Percentiles rank a stretch among this genome's conserved stretches.
Conservation (phyloP, 2,329 filamentous ascomycete species). For the Hypoxylon sp. region DNA sequence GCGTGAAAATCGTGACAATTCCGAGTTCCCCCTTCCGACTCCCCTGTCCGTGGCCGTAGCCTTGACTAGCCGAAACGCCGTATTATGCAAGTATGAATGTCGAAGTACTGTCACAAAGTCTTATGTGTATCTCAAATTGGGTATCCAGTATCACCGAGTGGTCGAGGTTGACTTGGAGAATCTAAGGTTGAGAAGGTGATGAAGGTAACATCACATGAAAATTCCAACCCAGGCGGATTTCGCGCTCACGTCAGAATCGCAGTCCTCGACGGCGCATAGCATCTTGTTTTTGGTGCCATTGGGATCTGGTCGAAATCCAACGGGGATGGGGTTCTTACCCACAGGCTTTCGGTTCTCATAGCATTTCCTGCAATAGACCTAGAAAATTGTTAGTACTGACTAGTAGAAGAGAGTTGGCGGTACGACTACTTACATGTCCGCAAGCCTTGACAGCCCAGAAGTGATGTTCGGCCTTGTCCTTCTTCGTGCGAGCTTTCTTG, state of each 20-base stretch:
- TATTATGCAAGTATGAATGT: conserved; percentile 30
- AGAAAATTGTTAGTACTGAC: conserved; percentile 45
- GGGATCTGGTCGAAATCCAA: conserved; percentile 58
- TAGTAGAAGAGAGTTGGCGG: background rate
- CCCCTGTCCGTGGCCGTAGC: conserved; percentile 2
- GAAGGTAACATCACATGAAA: conserved; percentile 61
- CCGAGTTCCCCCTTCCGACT: conserved; percentile 2
- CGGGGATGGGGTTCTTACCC: conserved; percentile 52
- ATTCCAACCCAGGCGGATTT: conserved; percentile 75
- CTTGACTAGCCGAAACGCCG: conserved; percentile 27
- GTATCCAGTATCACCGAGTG: conserved; percentile 14
- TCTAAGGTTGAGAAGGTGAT: background rate
- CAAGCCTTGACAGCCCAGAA: conserved; percentile 94
- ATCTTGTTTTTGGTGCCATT: conserved; percentile 57
- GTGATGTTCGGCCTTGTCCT: conserved; percentile 78
- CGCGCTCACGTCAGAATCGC: conserved; percentile 65
- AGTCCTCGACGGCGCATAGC: conserved; percentile 71
- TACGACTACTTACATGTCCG: conserved; percentile 79
- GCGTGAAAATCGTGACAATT: conserved; percentile 3
- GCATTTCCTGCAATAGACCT: conserved; percentile 76
- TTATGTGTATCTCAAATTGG: conserved; percentile 11
- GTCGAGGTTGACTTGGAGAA: conserved; percentile 7
- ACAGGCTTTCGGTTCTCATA: conserved; percentile 69
- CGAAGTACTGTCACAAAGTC: background rate
- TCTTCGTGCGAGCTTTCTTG: conserved; percentile 63